Evolutionary conservation across 257 asterid species (phyloP).

Genomic region (Plantago major): DNA sequence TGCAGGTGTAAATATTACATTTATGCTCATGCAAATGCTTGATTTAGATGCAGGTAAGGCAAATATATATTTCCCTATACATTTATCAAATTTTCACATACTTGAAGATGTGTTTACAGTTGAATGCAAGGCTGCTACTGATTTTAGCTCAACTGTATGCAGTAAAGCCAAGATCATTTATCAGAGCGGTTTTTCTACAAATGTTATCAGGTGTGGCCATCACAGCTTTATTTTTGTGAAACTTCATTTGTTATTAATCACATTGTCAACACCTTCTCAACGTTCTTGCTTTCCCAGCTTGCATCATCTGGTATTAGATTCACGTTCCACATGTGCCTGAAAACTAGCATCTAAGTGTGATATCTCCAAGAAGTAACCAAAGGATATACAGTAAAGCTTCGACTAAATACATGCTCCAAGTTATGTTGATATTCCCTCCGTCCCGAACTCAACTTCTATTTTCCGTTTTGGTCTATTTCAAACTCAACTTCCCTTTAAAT

Average conservation of each 20-base stretch:
- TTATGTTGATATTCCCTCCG: neutral
- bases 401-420: neutral
- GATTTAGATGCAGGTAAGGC: slow-evolving; percentile 72
- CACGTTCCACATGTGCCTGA: neutral
- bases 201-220: slow-evolving; percentile 60
- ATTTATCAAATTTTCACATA: slow-evolving; percentile 1
- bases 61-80: neutral
- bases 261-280: neutral
- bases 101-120: slow-evolving; percentile 6
- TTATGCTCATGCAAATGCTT: slow-evolving; percentile 86
- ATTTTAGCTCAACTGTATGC: slow-evolving; percentile 31
- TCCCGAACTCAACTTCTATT: too few relatives aligned
- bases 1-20: slow-evolving; percentile 80
- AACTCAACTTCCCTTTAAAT: too few relatives aligned
- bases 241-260: neutral
- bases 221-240: neutral
- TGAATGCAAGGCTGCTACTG: slow-evolving; percentile 18
- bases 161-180: slow-evolving; percentile 64
- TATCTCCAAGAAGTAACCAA: neutral
- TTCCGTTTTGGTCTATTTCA: too few relatives aligned
- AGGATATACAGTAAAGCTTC: neutral
- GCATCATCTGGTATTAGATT: neutral
- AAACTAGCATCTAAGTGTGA: neutral
- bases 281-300: neutral
- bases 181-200: slow-evolving; percentile 53